Evolutionary conservation across 495 filamentous ascomycete genomes (phyloP).

Genomic region (Xylaria grammica): DNA sequence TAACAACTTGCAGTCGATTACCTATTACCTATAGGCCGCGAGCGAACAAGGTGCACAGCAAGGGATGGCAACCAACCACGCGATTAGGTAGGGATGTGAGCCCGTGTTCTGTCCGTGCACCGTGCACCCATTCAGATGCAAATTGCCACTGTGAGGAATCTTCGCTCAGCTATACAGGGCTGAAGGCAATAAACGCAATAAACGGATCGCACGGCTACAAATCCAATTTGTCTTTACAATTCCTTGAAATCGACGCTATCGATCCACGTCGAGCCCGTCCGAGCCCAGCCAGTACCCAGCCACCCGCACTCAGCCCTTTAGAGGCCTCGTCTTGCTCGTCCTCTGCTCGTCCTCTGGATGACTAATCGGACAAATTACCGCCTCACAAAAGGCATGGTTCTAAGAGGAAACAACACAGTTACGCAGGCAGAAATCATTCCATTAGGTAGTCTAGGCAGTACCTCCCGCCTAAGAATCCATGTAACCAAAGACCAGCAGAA

Average conservation of each 20-base stretch:
- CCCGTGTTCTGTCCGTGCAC: neutral
- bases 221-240: neutral
- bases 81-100: neutral
- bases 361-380: no score
- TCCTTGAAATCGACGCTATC: neutral
- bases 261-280: slow-evolving; percentile 6
- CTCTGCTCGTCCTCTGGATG: no score
- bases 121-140: neutral
- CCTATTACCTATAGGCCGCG: no score
- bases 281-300: no score
- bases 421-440: neutral
- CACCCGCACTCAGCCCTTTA: neutral
- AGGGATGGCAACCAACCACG: neutral
- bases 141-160: slow-evolving; percentile 11
- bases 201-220: neutral
- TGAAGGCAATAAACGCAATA: neutral
- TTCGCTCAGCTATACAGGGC: neutral
- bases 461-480: no score
- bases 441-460: no score
- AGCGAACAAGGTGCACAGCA: no score
- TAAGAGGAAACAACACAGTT: neutral
- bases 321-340: neutral
- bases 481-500: no score
- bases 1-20: no score
- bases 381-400: neutral